Conservation (phyloP, 257 asterid species). For the Solanum tarijense region DNA sequence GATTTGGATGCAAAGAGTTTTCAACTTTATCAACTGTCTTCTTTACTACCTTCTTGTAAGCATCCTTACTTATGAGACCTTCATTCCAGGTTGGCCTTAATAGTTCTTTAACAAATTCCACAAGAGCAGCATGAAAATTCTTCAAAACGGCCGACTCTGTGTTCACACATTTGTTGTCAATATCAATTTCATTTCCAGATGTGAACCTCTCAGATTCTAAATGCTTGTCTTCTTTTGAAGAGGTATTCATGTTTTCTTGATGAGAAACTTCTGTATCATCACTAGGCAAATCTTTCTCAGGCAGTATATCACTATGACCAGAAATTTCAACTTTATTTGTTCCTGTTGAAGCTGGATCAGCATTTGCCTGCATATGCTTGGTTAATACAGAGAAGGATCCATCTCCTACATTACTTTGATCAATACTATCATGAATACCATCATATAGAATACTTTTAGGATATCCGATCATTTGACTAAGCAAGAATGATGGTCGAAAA, state of each 20-base stretch:
- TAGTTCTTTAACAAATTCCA: conserved; percentile 67
- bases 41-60: conserved; percentile 64
- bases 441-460: conserved; percentile 26
- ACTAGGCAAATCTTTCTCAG: not conserved
- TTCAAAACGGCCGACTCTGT: conserved; percentile 39
- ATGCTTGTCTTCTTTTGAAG: conserved; percentile 27
- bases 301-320: conserved; percentile 1
- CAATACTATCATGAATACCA: conserved; percentile 24
- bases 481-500: conserved; percentile 49
- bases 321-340: conserved; percentile 4
- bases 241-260: conserved; percentile 6
- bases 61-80: conserved; percentile 66
- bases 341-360: conserved; percentile 4
- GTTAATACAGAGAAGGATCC: conserved; percentile 22
- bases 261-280: not conserved
- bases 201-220: conserved; percentile 29
- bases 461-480: conserved; percentile 41
- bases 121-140: conserved; percentile 49
- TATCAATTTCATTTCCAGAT: conserved; percentile 23
- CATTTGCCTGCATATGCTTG: conserved; percentile 18
- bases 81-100: conserved; percentile 69
- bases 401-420: conserved; percentile 4
- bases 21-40: conserved; percentile 63
- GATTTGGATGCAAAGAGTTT: conserved; percentile 43
- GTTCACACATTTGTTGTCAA: conserved; percentile 16